A percentile compares a stretch with the other conserved stretches of the same genome.
Conservation (phyloP, 495 filamentous ascomycete species). For the Pyrenopolyporus hunteri region DNA sequence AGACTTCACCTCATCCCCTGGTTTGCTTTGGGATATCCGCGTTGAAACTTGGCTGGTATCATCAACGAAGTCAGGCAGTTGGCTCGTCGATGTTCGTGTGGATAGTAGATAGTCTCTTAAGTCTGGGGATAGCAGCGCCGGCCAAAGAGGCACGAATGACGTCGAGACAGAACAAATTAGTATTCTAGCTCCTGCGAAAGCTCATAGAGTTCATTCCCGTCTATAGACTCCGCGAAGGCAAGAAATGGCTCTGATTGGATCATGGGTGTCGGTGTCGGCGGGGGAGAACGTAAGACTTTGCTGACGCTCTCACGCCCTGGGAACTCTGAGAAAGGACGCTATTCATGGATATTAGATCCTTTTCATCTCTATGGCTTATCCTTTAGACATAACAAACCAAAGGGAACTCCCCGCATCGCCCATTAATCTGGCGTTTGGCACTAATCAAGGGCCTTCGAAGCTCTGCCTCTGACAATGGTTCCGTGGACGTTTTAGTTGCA, state of each 20-base stretch:
- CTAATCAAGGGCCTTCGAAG: neutral
- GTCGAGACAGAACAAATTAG: too few relatives aligned
- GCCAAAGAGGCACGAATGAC: too few relatives aligned
- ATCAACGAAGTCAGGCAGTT: neutral
- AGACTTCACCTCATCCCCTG: neutral
- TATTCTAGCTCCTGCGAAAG: too few relatives aligned
- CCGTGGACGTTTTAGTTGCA: neutral
- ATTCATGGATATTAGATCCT: conserved; percentile 18
- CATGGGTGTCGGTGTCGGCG: neutral
- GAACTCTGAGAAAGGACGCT: neutral
- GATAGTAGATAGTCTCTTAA: neutral
- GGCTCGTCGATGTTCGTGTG: neutral
- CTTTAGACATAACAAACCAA: neutral
- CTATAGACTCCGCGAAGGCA: conserved; percentile 16
- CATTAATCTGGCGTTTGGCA: conserved; percentile 22
- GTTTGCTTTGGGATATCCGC: neutral
- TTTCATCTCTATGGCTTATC: neutral
- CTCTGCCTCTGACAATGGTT: neutral
- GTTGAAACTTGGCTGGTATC: neutral
- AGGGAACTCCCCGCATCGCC: conserved; percentile 30
- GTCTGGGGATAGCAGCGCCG: too few relatives aligned
- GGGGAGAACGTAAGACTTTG: neutral
- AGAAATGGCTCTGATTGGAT: conserved; percentile 7
- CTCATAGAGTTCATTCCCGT: neutral
- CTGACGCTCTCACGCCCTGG: neutral